These are phyloP conservation scores for Gigaspora rosea DNA, from an alignment of 192 early-diverging fungal genomes.

Conservation along the genomic window DNA sequence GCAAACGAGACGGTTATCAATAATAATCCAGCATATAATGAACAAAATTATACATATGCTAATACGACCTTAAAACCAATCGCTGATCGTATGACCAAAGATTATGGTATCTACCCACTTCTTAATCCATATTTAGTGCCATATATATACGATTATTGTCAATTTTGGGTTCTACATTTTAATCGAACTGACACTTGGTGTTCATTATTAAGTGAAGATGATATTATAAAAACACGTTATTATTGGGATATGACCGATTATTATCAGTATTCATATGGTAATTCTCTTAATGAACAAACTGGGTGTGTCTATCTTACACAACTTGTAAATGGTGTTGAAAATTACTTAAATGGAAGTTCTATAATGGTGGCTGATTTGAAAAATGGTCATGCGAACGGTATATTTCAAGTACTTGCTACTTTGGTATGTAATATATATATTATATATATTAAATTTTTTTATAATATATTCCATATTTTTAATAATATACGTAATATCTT, in stretches of 20 bases:
- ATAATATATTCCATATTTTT: no score
- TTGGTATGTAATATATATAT: no score
- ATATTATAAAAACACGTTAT: background rate
- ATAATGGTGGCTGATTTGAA: no score
- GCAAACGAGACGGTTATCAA: background rate
- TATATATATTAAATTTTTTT: no score
- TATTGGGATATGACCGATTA: conserved; percentile 2
- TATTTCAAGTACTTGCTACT: background rate
- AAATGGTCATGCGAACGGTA: background rate
- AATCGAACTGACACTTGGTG: conserved; percentile 11
- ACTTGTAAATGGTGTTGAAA: no score
- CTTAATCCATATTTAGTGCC: background rate
- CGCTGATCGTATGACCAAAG: background rate
- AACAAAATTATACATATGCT: background rate
- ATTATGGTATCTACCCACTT: background rate
- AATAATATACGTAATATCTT: no score
- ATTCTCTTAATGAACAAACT: background rate
- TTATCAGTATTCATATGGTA: background rate
- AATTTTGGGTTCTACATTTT: background rate
- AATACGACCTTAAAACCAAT: background rate
- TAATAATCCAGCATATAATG: background rate
- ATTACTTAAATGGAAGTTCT: no score
- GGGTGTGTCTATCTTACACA: background rate
- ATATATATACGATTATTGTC: background rate
- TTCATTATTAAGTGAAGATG: conserved; percentile 12